Base-by-base conservation (phyloP, 2,329 filamentous ascomycete genomes). In the Arthrobotrys sphaeroides region DNA sequence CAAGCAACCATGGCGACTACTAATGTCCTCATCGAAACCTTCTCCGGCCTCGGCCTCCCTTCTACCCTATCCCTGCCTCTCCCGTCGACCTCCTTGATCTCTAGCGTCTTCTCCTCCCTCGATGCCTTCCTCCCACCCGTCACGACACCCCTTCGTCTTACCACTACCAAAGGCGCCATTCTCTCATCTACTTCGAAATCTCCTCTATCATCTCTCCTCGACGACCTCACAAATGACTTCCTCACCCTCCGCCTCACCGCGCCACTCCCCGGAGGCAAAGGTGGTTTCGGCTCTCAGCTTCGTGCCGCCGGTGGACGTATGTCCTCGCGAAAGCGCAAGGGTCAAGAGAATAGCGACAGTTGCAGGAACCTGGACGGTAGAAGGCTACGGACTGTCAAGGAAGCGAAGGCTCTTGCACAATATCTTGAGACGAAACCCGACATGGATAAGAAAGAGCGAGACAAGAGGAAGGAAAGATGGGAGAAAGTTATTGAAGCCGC, bases 271-370 rank as follows among this genome's bases (percentile, higher is more conserved):
- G 95, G 96, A 84, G 96, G 96, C 81, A 99, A 99, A 82, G 95
- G 95, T 83, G 95, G 95, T 80, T 99, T 99, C 82, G 95, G 95
- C 64, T 98, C 94, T 1, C 96, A 99, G 83, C 89, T 99, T 38
- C 92, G 96, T 81, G 95, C 96, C 0, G 95, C 95, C 2, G 95
- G 96, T 81, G 95, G 96, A 42, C 94, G 96, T 84, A 99, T 99
- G 95, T 96, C 93, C 1, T 94, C 92, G n/a, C 89, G 90, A 79
- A 96, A 96, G 85, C 95, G 94, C 86, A 90, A 90, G 80, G 90
- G 90, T 67, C 89, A 91, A 79, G 93, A 96, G 38, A 90, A 93
- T 77, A 94, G 96, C 80, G 94, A 90, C 22, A 97, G 94, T 1
- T 97, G 92, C 81, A 89, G 95, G 77, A 99, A 98, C 78, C 86